A percentile compares a stretch with the other conserved stretches of the same genome.
Evolutionary conservation across 2,329 filamentous ascomycete genomes (phyloP).

Genomic region (Colletotrichum australisinense): DNA sequence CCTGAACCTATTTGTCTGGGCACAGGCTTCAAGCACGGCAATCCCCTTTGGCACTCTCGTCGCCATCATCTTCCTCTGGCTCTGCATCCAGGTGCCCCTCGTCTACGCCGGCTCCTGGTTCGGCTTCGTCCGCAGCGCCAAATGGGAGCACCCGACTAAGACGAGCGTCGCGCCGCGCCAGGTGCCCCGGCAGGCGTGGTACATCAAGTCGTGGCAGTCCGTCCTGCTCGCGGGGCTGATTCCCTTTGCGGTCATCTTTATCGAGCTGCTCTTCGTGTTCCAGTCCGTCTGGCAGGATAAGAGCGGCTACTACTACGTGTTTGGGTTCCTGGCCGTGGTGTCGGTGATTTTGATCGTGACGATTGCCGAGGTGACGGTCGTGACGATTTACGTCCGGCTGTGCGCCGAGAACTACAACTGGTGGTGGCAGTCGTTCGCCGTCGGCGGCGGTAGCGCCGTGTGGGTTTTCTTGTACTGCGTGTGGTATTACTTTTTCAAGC

Average conservation of each 20-base stretch:
- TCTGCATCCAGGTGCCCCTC: constrained; percentile 86
- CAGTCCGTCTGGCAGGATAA: constrained; percentile 92
- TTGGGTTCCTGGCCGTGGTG: constrained; percentile 84
- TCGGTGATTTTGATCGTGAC: constrained; percentile 79
- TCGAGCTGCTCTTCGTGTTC: constrained; percentile 88
- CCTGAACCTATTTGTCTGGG: constrained; percentile 90
- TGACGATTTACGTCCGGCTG: constrained; percentile 84
- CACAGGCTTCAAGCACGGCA: constrained; percentile 87
- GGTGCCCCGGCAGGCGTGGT: constrained; percentile 82
- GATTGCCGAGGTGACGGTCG: constrained; percentile 85
- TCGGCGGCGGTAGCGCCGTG: constrained; percentile 79
- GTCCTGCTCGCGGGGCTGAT: constrained; percentile 80
- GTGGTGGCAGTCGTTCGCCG: constrained; percentile 91
- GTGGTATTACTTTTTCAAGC: constrained; percentile 85
- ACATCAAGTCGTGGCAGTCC: constrained; percentile 71
- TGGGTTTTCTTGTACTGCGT: constrained; percentile 88
- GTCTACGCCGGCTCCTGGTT: constrained; percentile 85
- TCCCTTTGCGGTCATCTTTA: constrained; percentile 89
- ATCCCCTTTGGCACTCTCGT: constrained; percentile 85
- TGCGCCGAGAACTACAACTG: constrained; percentile 90
- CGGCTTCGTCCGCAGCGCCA: constrained; percentile 73
- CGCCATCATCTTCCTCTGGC: constrained; percentile 80
- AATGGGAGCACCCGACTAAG: constrained; percentile 87
- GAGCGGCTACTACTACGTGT: constrained; percentile 91
- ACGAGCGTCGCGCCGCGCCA: constrained; percentile 78